phyloP scores from a whole-genome alignment of 495 filamentous ascomycete genomes.

The Aspergillus avenaceus region DNA sequence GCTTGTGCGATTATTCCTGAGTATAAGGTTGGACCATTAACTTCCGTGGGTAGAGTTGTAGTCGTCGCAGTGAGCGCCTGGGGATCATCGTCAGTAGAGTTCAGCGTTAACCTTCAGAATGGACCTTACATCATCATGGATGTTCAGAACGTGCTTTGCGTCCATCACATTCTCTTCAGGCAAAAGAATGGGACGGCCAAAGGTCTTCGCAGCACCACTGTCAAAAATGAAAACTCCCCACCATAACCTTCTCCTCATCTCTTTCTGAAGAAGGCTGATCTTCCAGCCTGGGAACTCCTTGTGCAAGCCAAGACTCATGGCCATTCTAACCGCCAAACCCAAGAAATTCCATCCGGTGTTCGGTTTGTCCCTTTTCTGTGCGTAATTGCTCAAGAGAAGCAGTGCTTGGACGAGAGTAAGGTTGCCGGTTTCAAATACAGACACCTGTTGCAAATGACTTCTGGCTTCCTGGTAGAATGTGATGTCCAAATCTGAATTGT shows the following conservation, averaged over 20 bases:
- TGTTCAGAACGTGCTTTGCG: slow-evolving; percentile 44
- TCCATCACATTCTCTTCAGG: slow-evolving; percentile 47
- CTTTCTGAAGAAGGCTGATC: slow-evolving; percentile 46
- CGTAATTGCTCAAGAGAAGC: slow-evolving; percentile 49
- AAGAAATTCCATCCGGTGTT: slow-evolving; percentile 55
- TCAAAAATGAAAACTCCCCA: slow-evolving; percentile 49
- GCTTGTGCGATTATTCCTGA: slow-evolving; percentile 46
- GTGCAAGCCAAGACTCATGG: slow-evolving; percentile 51
- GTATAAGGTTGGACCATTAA: slow-evolving; percentile 44
- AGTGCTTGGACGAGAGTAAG: slow-evolving; percentile 49
- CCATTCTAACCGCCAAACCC: slow-evolving; percentile 48
- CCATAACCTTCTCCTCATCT: slow-evolving; percentile 43
- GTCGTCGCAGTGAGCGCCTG: slow-evolving; percentile 40
- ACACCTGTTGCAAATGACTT: slow-evolving; percentile 40
- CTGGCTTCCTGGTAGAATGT: slow-evolving; percentile 46
- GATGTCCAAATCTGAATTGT: slow-evolving; percentile 44
- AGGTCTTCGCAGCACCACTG: slow-evolving; percentile 45
- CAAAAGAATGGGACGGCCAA: slow-evolving; percentile 43
- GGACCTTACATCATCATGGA: slow-evolving; percentile 37
- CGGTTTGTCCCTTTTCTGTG: slow-evolving; percentile 53
- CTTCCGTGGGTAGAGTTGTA: slow-evolving; percentile 37
- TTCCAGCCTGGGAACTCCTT: slow-evolving; percentile 54
- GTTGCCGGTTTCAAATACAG: slow-evolving; percentile 49
- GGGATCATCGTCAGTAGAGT: neutral
- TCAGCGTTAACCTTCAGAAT: neutral